phyloP scores from a whole-genome alignment of 139 green algal species.

The Diplosphaera chodatii region DNA sequence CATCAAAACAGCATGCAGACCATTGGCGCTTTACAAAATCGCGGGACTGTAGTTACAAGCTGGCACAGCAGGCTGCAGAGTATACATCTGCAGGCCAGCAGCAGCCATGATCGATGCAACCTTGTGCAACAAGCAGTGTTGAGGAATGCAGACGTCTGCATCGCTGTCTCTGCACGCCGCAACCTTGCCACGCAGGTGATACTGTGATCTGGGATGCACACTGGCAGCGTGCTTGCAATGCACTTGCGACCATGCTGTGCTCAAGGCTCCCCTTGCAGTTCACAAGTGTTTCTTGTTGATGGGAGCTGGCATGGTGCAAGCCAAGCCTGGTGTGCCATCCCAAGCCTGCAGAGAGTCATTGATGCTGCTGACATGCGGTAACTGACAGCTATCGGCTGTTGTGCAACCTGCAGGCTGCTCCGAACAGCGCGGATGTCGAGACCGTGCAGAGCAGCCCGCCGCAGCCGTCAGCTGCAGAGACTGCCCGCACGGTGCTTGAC shows the following conservation, averaged over 20 bases:
- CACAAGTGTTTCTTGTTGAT: too few species aligned
- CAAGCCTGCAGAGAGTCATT: too few species aligned
- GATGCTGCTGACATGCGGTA: too few species aligned
- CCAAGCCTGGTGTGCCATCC: too few species aligned
- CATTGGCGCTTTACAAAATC: background rate
- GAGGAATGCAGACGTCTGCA: background rate
- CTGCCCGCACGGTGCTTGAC: conserved; percentile 67
- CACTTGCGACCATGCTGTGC: too few species aligned
- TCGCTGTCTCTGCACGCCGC: background rate
- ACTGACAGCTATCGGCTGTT: background rate
- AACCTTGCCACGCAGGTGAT: background rate
- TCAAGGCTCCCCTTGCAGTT: too few species aligned
- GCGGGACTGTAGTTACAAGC: background rate
- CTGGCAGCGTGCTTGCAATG: too few species aligned
- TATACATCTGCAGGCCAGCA: background rate
- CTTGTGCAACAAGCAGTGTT: background rate
- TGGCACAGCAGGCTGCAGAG: background rate
- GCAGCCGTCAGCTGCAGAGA: conserved; percentile 49
- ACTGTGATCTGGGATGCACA: too few species aligned
- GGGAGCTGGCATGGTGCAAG: too few species aligned
- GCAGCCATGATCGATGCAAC: background rate
- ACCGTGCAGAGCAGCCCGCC: background rate
- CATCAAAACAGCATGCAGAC: background rate
- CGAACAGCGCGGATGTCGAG: background rate
- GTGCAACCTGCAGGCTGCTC: background rate